These are phyloP conservation scores for Entonaema liquescens DNA, from an alignment of 495 filamentous ascomycete genomes.

Conservation along the genomic window DNA sequence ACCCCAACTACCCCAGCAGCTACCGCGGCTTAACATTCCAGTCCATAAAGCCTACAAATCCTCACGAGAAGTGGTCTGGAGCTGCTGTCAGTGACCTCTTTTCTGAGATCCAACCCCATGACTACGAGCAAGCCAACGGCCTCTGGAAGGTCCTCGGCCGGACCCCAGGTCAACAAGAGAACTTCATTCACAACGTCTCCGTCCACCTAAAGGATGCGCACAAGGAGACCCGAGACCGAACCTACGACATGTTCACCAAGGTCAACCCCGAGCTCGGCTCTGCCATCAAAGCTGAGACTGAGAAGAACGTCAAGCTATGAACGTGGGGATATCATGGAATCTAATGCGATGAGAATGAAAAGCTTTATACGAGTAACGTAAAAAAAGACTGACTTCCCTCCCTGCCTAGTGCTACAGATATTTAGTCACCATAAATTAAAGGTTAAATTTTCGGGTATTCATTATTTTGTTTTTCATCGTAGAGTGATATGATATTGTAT, in stretches of 20 bases:
- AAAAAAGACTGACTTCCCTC: neutral
- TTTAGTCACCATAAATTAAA: constrained; percentile 4
- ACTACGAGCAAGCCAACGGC: constrained; percentile 70
- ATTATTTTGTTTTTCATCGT: neutral
- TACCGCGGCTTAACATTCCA: constrained; percentile 68
- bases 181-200: constrained; percentile 70
- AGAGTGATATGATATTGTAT: neutral
- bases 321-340: neutral
- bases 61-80: constrained; percentile 71
- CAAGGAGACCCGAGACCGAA: constrained; percentile 62
- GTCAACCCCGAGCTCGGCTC: constrained; percentile 55
- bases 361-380: constrained; percentile 21
- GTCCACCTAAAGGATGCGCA: constrained; percentile 59
- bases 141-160: constrained; percentile 73
- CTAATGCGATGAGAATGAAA: constrained; percentile 10
- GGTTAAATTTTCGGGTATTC: neutral
- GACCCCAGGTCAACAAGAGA: constrained; percentile 69
- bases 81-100: constrained; percentile 48
- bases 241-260: constrained; percentile 66
- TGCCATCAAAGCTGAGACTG: constrained; percentile 56
- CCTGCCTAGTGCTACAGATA: neutral
- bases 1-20: constrained; percentile 73
- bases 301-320: constrained; percentile 56
- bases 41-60: constrained; percentile 64
- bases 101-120: constrained; percentile 60